phyloP scores from a whole-genome alignment of 176 grass and related monocot species.

The Themeda triandra region DNA sequence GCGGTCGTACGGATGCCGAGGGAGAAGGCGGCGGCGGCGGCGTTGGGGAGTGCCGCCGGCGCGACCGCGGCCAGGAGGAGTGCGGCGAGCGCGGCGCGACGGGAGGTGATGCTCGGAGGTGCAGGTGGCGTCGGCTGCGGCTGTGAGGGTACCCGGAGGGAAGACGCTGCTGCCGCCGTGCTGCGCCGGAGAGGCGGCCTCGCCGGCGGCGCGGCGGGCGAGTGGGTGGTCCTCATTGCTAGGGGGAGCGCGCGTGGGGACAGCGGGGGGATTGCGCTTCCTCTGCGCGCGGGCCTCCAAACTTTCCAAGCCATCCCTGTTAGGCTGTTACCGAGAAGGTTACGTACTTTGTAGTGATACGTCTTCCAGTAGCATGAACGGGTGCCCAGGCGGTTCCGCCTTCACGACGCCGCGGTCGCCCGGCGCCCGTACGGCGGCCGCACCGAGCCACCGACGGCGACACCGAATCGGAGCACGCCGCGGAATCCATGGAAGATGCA shows the following conservation, averaged over 20 bases:
- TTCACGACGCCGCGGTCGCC: too few relatives aligned
- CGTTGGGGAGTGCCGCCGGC: conserved; percentile 9
- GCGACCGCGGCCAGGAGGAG: conserved; percentile 35
- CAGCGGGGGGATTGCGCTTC: not conserved
- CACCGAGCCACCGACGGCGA: too few relatives aligned
- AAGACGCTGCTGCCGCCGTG: not conserved
- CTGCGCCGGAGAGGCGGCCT: conserved; percentile 16
- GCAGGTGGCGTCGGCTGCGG: not conserved
- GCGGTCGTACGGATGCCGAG: conserved; percentile 59
- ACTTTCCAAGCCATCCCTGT: not conserved
- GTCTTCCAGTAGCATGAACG: not conserved
- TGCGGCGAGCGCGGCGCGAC: conserved; percentile 38
- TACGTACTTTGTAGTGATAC: not conserved
- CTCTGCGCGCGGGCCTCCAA: conserved; percentile 3
- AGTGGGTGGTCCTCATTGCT: conserved; percentile 41
- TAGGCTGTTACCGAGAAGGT: too few relatives aligned
- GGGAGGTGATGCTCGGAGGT: not conserved
- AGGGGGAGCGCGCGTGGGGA: not conserved
- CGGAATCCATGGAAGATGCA: not conserved
- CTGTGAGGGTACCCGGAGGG: not conserved
- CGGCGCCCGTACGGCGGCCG: too few relatives aligned
- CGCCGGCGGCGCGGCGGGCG: conserved; percentile 21
- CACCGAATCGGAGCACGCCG: not conserved
- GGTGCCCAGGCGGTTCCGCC: not conserved
- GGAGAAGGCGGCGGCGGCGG: conserved; percentile 53